A percentile compares a stretch with the other conserved stretches of the same genome.
phyloP scores from a whole-genome alignment of 2,329 filamentous ascomycete species.

The Hymenoscyphus scutula region DNA sequence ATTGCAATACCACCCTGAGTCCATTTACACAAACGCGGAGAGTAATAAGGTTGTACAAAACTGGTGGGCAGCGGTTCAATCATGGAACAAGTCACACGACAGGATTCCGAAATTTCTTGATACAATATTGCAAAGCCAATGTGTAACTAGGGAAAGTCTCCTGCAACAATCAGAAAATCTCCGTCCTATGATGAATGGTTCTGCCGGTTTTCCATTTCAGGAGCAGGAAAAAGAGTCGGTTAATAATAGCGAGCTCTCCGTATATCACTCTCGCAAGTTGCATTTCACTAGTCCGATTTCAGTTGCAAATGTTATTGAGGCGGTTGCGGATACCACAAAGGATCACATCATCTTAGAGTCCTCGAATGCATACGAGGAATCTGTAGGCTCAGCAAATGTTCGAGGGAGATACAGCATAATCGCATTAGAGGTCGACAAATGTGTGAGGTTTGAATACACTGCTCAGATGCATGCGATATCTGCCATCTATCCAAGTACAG shows the following conservation, averaged over 20 bases:
- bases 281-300: constrained; percentile 46
- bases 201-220: constrained; percentile 7
- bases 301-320: constrained; percentile 54
- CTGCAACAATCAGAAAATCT: constrained; percentile 23
- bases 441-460: constrained; percentile 57
- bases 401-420: constrained; percentile 71
- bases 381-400: constrained; percentile 46
- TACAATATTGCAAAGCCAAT: constrained; percentile 22
- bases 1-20: constrained; percentile 71
- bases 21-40: constrained; percentile 60
- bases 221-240: not conserved
- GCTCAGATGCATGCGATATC: constrained; percentile 42
- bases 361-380: constrained; percentile 50
- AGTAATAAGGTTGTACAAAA: constrained; percentile 54
- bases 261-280: constrained; percentile 44
- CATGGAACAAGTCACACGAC: constrained; percentile 42
- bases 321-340: constrained; percentile 28
- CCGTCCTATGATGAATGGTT: constrained; percentile 11
- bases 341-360: constrained; percentile 60
- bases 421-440: constrained; percentile 59
- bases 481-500: constrained; percentile 12
- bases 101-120: constrained; percentile 11
- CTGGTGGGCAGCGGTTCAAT: constrained; percentile 57
- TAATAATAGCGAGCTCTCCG: constrained; percentile 29
- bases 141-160: constrained; percentile 30